A percentile compares a stretch with the other conserved stretches of the same genome.
Conservation (phyloP, 805 yeast species). For the fission yeast (Schizosaccharomyces pombe) region DNA sequence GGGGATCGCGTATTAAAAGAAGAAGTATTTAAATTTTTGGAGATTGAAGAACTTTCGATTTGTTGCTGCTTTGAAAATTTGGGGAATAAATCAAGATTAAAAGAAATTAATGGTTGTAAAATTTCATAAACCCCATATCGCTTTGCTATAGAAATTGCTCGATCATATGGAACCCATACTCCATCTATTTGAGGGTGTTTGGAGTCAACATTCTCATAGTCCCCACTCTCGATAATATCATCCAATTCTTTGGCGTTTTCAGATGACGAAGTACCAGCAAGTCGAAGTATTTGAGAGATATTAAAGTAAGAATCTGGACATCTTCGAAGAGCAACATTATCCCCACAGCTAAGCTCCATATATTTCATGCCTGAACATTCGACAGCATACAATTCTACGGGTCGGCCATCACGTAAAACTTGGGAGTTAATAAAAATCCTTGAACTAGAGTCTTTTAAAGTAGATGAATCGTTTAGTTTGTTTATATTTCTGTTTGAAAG, state of each 20-base stretch:
- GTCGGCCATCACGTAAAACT: background rate
- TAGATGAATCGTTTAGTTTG: background rate
- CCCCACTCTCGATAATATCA: conserved; percentile 37
- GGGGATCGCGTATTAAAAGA: background rate
- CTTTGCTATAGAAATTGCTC: conserved; percentile 28
- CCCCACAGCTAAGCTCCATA: conserved; percentile 30
- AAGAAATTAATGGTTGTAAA: conserved; percentile 27
- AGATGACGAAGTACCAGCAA: conserved; percentile 26
- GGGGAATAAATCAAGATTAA: conserved; percentile 15
- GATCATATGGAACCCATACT: conserved; percentile 45
- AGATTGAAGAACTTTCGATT: no score
- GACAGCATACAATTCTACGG: conserved; percentile 15
- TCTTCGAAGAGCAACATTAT: conserved; percentile 34
- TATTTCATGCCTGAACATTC: conserved; percentile 40
- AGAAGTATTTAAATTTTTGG: no score
- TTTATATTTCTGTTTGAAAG: background rate
- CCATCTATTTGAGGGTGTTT: conserved; percentile 60
- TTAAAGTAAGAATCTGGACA: conserved; percentile 40
- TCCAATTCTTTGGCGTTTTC: conserved; percentile 45
- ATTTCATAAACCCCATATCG: conserved; percentile 34
- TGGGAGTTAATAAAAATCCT: background rate
- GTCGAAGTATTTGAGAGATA: conserved; percentile 47
- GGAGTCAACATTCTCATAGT: conserved; percentile 48
- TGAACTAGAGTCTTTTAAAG: background rate
- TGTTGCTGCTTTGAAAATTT: conserved; percentile 9